Conservation (phyloP, 352 stramenopile genomes). For the Blastocystis sp. region DNA sequence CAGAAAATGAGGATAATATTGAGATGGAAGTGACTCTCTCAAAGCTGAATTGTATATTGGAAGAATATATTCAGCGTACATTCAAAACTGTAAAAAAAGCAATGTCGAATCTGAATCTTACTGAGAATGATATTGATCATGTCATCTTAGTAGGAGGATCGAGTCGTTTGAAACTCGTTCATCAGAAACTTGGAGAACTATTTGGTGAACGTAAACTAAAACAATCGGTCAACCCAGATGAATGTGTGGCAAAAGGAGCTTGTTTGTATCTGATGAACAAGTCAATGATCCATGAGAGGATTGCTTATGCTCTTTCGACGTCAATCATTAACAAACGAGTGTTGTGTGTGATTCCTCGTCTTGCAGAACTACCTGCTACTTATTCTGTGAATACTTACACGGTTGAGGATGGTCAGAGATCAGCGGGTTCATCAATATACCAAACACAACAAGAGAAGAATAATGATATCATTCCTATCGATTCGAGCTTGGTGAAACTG, state of each 20-base stretch:
- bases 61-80: slow-evolving; percentile 85
- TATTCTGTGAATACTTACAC: neutral
- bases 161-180: slow-evolving; percentile 92
- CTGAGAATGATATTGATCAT: slow-evolving; percentile 91
- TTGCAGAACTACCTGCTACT: neutral
- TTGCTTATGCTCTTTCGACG: neutral
- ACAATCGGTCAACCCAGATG: slow-evolving; percentile 87
- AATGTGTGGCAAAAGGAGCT: slow-evolving; percentile 94
- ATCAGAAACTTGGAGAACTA: slow-evolving; percentile 89
- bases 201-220: slow-evolving; percentile 92
- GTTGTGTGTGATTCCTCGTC: slow-evolving; percentile 14
- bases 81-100: slow-evolving; percentile 85
- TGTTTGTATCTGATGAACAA: neutral
- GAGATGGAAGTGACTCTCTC: neutral
- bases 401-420: neutral
- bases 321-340: neutral
- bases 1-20: neutral
- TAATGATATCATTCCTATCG: neutral
- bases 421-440: neutral
- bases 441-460: neutral
- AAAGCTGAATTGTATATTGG: neutral
- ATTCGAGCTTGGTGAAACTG: neutral
- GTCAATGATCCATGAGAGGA: neutral
- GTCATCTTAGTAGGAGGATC: slow-evolving; percentile 97
- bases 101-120: slow-evolving; percentile 86